A percentile compares a stretch with the other conserved stretches of the same genome.
phyloP scores from a whole-genome alignment of 768 basidiomycete species.

The Calocera viscosa region DNA sequence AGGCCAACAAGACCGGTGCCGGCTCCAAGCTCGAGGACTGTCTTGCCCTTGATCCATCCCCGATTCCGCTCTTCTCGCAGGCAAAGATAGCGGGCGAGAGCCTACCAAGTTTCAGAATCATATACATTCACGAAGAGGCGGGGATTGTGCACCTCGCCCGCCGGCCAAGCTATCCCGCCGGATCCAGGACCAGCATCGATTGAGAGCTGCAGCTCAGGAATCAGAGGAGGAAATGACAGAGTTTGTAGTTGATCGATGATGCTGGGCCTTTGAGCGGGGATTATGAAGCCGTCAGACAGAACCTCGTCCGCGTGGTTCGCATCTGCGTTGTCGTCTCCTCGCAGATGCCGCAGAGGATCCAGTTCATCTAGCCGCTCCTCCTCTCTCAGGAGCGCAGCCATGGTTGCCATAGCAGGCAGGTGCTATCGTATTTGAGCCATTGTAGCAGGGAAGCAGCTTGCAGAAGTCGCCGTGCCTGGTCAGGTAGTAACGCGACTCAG shows the following conservation, averaged over 20 bases:
- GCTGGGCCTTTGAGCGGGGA: slow-evolving; percentile 16
- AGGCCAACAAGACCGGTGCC: slow-evolving; percentile 92
- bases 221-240: slow-evolving; percentile 16
- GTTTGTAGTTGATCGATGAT: slow-evolving; percentile 13
- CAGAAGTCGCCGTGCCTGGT: neutral
- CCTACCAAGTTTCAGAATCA: slow-evolving; percentile 34
- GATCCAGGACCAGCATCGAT: slow-evolving; percentile 80
- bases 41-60: slow-evolving; percentile 44
- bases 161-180: slow-evolving; percentile 86
- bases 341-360: slow-evolving; percentile 52
- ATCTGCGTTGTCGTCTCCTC: slow-evolving; percentile 31
- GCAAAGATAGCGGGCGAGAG: slow-evolving; percentile 63
- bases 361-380: slow-evolving; percentile 45
- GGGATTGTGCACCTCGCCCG: slow-evolving; percentile 55
- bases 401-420: neutral
- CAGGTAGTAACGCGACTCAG: neutral
- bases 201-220: slow-evolving; percentile 31
- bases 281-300: slow-evolving; percentile 11
- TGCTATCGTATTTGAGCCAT: neutral
- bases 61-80: slow-evolving; percentile 28
- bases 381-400: slow-evolving; percentile 27
- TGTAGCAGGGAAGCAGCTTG: neutral
- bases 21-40: slow-evolving; percentile 71
- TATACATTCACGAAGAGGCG: neutral
- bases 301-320: slow-evolving; percentile 21